Evolutionary conservation across 768 basidiomycete species (phyloP), one percentile per base, ranked within the genome.

Genomic region (Leccinellum luteum): DNA sequence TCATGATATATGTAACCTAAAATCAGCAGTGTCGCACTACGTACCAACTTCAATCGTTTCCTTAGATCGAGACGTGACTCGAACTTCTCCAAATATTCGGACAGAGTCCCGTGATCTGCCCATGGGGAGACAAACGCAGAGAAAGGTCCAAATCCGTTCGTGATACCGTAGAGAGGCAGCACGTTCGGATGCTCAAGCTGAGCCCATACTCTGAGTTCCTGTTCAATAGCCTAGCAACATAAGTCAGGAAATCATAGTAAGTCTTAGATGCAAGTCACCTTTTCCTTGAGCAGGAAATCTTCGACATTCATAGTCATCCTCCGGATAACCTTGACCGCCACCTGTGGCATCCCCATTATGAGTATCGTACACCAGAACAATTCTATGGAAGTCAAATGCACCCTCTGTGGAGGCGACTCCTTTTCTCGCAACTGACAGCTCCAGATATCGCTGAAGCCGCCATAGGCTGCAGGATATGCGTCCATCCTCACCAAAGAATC

Each of bases 81-180:
- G 19, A 15, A 60, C n/a, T 53, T 54, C 30, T 71, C 68, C 19
- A 74, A 44, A 58, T 74, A 74, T 31, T 63, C 60, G 6, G 65
- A 65, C 3, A 74, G 48, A 4, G 69, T 72, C 0, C 74, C 75
- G n/a, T n/a, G n/a, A n/a, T 28, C 66, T 23, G 66, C 62, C 74
- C 75, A 74, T 0, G 73, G 75, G 13, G 60, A 75, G 21, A 75
- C 66, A 51, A 75, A 69, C 4, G 75, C 69, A 32, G 52, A 43
- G 10, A 72, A 55, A 27, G 52, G 66, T 25, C 69, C 69, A 35
- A 72, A 76, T 43, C 60, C 67, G 6, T 6, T 13, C 3, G 66
- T 51, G 8, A 64, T 50, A 19, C 74, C 74, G 34, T 60, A 66
- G 2, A 76, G 58, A 38, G 73, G 65, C 15, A 75, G 25, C 23